A percentile compares a stretch with the other conserved stretches of the same genome.
Conservation (phyloP, 352 stramenopile species). For the Phytophthora capsici region DNA sequence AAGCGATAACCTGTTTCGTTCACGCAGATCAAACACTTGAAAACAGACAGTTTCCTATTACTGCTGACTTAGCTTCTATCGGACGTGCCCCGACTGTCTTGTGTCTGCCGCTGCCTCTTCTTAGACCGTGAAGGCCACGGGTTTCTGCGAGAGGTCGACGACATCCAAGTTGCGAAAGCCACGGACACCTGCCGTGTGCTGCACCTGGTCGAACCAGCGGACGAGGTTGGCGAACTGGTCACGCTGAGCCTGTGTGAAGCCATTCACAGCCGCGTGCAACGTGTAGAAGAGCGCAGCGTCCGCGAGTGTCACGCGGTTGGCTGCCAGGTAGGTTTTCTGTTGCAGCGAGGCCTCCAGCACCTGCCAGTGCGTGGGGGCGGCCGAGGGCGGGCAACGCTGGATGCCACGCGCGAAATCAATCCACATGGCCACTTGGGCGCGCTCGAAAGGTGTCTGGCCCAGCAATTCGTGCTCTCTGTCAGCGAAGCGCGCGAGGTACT, state of each 20-base stretch:
- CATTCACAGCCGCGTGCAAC: constrained; percentile 48
- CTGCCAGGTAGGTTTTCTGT: constrained; percentile 71
- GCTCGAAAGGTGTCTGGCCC: constrained; percentile 66
- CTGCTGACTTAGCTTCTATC: constrained; percentile 3
- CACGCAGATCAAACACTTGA: too few relatives aligned
- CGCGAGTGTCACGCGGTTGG: constrained; percentile 76
- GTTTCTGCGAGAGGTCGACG: constrained; percentile 53
- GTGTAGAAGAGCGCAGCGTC: constrained; percentile 82
- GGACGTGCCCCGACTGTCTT: background rate
- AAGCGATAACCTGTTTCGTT: too few relatives aligned
- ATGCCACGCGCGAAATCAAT: constrained; percentile 68
- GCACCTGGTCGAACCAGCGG: constrained; percentile 89
- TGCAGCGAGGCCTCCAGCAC: constrained; percentile 65
- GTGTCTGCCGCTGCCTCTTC: constrained; percentile 32
- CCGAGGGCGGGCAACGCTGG: constrained; percentile 43
- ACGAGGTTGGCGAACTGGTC: constrained; percentile 62
- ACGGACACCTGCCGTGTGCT: constrained; percentile 83
- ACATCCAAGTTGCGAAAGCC: constrained; percentile 82
- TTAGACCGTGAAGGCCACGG: constrained; percentile 72
- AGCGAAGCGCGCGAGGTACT: constrained; percentile 74
- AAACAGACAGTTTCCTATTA: constrained; percentile 13
- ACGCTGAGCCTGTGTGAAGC: constrained; percentile 48
- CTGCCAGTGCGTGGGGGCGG: constrained; percentile 59
- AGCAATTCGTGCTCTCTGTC: constrained; percentile 78
- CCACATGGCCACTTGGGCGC: constrained; percentile 81